Conservation (phyloP, 2,329 filamentous ascomycete species). For the Xylaria sp. region DNA sequence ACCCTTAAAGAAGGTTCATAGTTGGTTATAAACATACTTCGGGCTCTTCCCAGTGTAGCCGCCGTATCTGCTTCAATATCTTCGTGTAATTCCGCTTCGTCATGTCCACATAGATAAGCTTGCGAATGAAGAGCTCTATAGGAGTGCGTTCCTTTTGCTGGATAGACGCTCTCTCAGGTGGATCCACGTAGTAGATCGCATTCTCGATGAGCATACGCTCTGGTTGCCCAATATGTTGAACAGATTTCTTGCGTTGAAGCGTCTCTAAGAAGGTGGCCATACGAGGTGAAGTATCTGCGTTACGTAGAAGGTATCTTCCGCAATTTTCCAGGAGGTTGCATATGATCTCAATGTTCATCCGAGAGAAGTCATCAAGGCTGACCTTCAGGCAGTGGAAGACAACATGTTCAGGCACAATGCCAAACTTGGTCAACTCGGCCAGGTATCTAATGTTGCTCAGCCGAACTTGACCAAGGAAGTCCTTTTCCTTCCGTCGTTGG, state of each 20-base stretch:
- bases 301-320: slow-evolving; percentile 90
- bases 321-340: slow-evolving; percentile 97
- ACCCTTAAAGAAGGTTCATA: not conserved
- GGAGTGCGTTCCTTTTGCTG: slow-evolving; percentile 96
- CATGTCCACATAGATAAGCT: slow-evolving; percentile 92
- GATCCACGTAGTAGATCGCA: slow-evolving; percentile 96
- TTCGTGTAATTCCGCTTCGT: slow-evolving; percentile 94
- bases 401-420: slow-evolving; percentile 96
- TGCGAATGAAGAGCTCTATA: slow-evolving; percentile 90
- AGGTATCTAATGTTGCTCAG: slow-evolving; percentile 97
- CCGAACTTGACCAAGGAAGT: slow-evolving; percentile 93
- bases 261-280: slow-evolving; percentile 97
- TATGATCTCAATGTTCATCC: slow-evolving; percentile 99
- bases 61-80: slow-evolving; percentile 91
- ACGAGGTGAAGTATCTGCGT: slow-evolving; percentile 88
- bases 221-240: slow-evolving; percentile 93
- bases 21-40: slow-evolving; percentile 64
- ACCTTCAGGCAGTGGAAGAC: slow-evolving; percentile 99
- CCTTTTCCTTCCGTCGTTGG: slow-evolving; percentile 96
- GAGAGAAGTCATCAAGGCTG: slow-evolving; percentile 94
- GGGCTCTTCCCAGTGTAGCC: slow-evolving; percentile 95
- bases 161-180: slow-evolving; percentile 90
- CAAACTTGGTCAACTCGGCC: slow-evolving; percentile 96
- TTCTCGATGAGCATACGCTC: slow-evolving; percentile 99
- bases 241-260: slow-evolving; percentile 92